phyloP scores from a whole-genome alignment of 805 yeast species.

The Dipodascus geniculatus region DNA sequence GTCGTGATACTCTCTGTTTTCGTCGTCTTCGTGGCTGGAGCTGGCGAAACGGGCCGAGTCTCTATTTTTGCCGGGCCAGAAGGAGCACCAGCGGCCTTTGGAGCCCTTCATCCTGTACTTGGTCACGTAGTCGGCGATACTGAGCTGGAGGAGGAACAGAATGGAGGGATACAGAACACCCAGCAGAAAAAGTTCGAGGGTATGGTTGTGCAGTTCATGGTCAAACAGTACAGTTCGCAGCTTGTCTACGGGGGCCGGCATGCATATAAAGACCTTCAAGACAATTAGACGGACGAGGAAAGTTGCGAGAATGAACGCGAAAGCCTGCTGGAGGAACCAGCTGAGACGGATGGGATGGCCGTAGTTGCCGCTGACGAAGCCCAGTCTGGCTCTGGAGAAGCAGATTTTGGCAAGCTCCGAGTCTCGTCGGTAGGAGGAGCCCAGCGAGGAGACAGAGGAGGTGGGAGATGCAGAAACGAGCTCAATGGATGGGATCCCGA shows the following conservation, averaged over 20 bases:
- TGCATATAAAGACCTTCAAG: background rate
- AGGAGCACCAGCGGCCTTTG: background rate
- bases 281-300: conserved; percentile 3
- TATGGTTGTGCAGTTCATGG: conserved; percentile 1
- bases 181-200: conserved; percentile 2
- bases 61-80: background rate
- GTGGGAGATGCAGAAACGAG: background rate
- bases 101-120: conserved; percentile 3
- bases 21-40: background rate
- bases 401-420: background rate
- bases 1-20: background rate
- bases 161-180: conserved; percentile 1
- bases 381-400: conserved; percentile 2
- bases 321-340: conserved; percentile 8
- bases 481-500: background rate
- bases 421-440: background rate
- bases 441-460: background rate
- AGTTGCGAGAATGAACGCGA: conserved; percentile 2
- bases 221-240: conserved; percentile 4
- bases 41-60: background rate
- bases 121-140: conserved; percentile 3
- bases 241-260: background rate
- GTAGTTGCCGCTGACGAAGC: conserved; percentile 11
- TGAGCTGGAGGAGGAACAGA: conserved; percentile 2
- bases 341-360: conserved; percentile 7